Percentiles rank a stretch among this genome's conserved stretches.
phyloP scores from a whole-genome alignment of 2,329 filamentous ascomycete genomes.

The Emmonsiellopsis sp. region DNA sequence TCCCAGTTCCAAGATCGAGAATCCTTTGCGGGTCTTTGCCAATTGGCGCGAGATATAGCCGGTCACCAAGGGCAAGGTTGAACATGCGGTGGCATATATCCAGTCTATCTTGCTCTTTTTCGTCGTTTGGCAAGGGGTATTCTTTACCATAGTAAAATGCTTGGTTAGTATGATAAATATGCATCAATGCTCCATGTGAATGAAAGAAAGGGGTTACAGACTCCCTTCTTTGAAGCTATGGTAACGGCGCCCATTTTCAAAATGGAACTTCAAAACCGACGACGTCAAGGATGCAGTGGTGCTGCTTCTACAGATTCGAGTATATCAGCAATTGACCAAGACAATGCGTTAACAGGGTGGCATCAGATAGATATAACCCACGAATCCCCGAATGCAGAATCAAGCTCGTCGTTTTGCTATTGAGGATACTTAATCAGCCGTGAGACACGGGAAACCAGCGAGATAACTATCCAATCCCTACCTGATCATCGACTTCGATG shows the following conservation, averaged over 20 bases:
- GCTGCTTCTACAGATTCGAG: background rate
- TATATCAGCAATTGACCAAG: background rate
- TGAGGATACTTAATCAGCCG: background rate
- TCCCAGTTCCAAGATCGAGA: slow-evolving; percentile 39
- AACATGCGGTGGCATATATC: slow-evolving; percentile 29
- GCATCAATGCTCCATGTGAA: background rate
- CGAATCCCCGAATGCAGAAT: background rate
- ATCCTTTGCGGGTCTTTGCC: slow-evolving; percentile 26
- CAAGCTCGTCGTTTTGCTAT: background rate
- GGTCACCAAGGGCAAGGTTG: slow-evolving; percentile 38
- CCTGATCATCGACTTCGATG: background rate
- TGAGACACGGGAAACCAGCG: background rate
- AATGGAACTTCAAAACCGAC: slow-evolving; percentile 9
- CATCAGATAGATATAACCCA: background rate
- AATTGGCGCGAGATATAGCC: slow-evolving; percentile 38
- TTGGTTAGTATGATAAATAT: slow-evolving; percentile 7
- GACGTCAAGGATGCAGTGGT: slow-evolving; percentile 7
- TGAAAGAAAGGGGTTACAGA: background rate
- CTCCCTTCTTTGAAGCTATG: slow-evolving; percentile 10
- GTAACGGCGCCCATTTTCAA: slow-evolving; percentile 14
- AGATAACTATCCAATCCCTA: background rate
- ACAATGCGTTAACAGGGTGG: background rate
- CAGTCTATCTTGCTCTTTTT: slow-evolving; percentile 13
- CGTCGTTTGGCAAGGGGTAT: slow-evolving; percentile 8
- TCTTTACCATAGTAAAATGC: slow-evolving; percentile 4